Base-by-base conservation (phyloP, 192 early-diverging fungal genomes). In the Coemansia brasiliensis region DNA sequence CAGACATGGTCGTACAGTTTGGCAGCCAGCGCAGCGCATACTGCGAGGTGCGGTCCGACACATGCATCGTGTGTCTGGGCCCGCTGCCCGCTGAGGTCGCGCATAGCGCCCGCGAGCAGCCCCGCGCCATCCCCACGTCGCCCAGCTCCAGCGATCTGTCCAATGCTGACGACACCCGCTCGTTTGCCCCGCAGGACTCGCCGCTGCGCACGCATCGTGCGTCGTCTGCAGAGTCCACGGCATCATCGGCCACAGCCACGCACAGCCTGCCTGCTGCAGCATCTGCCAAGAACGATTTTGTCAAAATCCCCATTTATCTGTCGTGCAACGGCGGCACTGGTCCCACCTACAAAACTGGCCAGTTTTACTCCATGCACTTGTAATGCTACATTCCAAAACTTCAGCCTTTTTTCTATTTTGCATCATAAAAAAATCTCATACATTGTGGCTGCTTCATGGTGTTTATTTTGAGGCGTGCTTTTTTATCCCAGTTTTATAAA, bases 1-100 rank as follows among this genome's bases (percentile, higher is more conserved):
- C 84, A 1, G 86, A 90, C 55, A 68, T 92, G 62, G 83, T 80
- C 3, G 85, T 92, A 18, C 81, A 83, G 80, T 92, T 92, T 63
- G 90, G 85, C 27, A 85, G 86, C 46, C 63, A 59, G 48, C 53
- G 42, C 37, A 74, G 70, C 49, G 35, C 69, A 26, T 61, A 61
- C 26, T 68, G 63, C 11, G 74, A 82, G 48, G 54, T 73, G 54
- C 72, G 65, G 62, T 79, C 76, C 40, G 21, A 61, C 12, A 67
- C 68, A 4, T 54, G 50, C 59, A 73, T 79, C n/a, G 67, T 61
- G 25, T 79, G 76, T n/a, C 37, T 73, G 8, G 76, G 76, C 5
- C 76, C 76, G 35, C 62, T 79, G 37, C 25, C 65, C 6, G 42
- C 65, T 2, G 75, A 79, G 50, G 50, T 69, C 61, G 39, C 50